Conservation (phyloP, 192 early-diverging fungal species). For the Spinellus fusiger region DNA sequence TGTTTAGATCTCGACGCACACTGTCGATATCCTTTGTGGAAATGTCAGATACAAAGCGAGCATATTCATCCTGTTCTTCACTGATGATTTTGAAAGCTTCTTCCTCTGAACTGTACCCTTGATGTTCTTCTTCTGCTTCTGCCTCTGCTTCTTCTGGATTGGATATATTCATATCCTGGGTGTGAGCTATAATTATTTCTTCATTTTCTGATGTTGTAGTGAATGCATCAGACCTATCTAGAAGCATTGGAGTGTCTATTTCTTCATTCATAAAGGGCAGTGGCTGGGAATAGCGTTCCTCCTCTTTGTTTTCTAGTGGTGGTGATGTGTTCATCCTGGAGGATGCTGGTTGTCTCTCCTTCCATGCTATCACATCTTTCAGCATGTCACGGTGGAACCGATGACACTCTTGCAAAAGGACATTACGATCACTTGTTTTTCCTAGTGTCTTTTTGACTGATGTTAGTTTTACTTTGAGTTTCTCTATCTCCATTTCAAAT, state of each 20-base stretch:
- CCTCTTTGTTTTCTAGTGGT: background rate
- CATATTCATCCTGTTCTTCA: constrained; percentile 59
- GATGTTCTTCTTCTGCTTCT: background rate
- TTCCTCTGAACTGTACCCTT: constrained; percentile 27
- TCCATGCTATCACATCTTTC: constrained; percentile 18
- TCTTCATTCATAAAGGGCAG: no score
- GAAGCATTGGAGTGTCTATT: no score
- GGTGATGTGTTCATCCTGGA: no score
- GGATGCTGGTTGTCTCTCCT: background rate
- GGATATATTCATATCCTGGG: no score
- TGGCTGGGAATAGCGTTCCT: no score
- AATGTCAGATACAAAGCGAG: constrained; percentile 53
- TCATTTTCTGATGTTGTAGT: background rate
- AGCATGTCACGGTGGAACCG: constrained; percentile 37
- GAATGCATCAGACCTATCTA: no score
- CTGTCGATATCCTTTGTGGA: constrained; percentile 31
- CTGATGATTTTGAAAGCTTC: constrained; percentile 8
- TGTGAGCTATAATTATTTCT: no score
- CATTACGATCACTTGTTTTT: constrained; percentile 39
- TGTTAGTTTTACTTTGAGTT: constrained; percentile 20
- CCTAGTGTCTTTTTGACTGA: constrained; percentile 34
- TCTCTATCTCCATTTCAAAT: constrained; percentile 24
- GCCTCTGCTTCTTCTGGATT: background rate
- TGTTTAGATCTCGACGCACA: constrained; percentile 38
- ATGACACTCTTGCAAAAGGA: constrained; percentile 21